Evolutionary conservation across 257 asterid genomes (phyloP), one percentile per base, ranked within the genome.

Genomic region (Petrea volubilis): DNA sequence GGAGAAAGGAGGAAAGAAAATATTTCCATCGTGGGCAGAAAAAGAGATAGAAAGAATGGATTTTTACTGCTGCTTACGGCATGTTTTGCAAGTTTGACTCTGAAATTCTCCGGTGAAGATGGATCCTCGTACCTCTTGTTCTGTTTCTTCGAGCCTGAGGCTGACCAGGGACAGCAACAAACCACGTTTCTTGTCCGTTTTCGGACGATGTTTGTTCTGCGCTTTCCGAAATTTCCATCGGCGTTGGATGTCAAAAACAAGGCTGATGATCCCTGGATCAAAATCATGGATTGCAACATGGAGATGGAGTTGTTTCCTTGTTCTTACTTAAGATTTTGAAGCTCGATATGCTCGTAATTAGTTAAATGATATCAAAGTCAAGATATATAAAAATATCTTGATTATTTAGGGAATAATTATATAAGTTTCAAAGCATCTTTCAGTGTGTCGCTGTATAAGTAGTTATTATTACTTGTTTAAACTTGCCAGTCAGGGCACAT

Each of bases 211-310:
- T n/a, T n/a, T n/a, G n/a, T n/a, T 18, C 78, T 59, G 81, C 73
- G n/a, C n/a, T n/a, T n/a, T n/a, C n/a, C n/a, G n/a, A n/a, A 50
- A 46, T n/a, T 67, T 57, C 36, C 12, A 21, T 18, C 4, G 6
- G 57, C 33, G 33, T 59, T 31, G 9, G 67, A 58, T 40, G 20
- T 52, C n/a, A 20, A 63, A 67, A 10, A 68, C 43, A 60, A 18
- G 25, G 71, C 15, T 58, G 81, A 57, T 58, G 81, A 57, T 15
- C 74, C 60, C 24, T 47, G 70, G 61, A 51, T 50, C 64, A 63
- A 64, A 38, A 58, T 46, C 7, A 20, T 47, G 21, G 70, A 59
- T 58, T 47, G 21, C 23, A 33, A 74, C 79, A 58, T 74, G 6
- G 23, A 24, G 72, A 58, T 74, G 6, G 23, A 24, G 72, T 29